Percentiles rank a stretch among this genome's conserved stretches.
phyloP scores from a whole-genome alignment of 2,329 filamentous ascomycete species.

The Pseudofabraea citricarpa region DNA sequence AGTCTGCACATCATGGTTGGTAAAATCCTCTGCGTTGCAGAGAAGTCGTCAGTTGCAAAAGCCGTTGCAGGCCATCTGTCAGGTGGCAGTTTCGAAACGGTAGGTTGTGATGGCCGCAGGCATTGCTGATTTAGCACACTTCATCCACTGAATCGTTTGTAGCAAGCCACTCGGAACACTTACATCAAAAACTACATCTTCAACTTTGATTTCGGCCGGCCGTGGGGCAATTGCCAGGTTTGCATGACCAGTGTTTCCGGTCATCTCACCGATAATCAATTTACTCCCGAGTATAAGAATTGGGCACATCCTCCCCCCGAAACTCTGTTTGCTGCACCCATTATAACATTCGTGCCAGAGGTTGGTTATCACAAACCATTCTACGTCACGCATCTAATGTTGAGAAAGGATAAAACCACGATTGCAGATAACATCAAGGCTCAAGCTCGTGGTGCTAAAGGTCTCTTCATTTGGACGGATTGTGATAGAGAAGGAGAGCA shows the following conservation, averaged over 20 bases:
- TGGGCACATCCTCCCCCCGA: slow-evolving; percentile 81
- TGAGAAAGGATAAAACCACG: slow-evolving; percentile 65
- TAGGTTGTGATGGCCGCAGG: slow-evolving; percentile 36
- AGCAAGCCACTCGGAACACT: slow-evolving; percentile 32
- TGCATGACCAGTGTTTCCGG: slow-evolving; percentile 93
- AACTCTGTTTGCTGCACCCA: slow-evolving; percentile 74
- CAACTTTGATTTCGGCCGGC: slow-evolving; percentile 75
- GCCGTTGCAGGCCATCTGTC: slow-evolving; percentile 87
- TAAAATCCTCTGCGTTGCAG: slow-evolving; percentile 70
- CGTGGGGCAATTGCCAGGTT: slow-evolving; percentile 78
- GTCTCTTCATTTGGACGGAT: slow-evolving; percentile 96
- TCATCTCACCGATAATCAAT: slow-evolving; percentile 79
- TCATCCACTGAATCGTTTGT: slow-evolving; percentile 4
- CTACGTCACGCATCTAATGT: slow-evolving; percentile 11
- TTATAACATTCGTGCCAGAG: slow-evolving; percentile 62
- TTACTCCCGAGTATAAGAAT: slow-evolving; percentile 61
- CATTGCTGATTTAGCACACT: no score
- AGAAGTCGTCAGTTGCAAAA: slow-evolving; percentile 94
- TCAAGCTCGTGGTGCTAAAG: slow-evolving; percentile 67
- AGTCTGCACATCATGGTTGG: slow-evolving; percentile 20
- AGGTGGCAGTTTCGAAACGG: slow-evolving; percentile 66
- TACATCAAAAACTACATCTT: slow-evolving; percentile 96
- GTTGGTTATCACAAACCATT: slow-evolving; percentile 36
- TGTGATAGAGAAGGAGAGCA: slow-evolving; percentile 97
- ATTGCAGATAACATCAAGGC: slow-evolving; percentile 82